Conservation (phyloP, 805 yeast genomes). For the Osmozyma mogii region DNA sequence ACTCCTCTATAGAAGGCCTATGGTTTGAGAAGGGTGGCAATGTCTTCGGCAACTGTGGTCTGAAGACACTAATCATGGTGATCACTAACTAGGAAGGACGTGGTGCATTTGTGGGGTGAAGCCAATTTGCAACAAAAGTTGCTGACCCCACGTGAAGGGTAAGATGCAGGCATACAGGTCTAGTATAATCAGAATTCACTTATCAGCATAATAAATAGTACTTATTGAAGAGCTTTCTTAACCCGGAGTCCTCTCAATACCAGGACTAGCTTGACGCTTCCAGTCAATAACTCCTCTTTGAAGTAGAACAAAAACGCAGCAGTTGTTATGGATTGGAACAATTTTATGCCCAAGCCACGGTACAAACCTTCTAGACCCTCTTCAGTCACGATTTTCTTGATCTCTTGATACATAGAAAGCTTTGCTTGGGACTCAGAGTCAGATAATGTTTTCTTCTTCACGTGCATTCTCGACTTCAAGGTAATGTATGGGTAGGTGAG, state of each 20-base stretch:
- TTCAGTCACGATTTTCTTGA: constrained; percentile 49
- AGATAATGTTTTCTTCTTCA: constrained; percentile 33
- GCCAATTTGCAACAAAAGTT: too few relatives aligned
- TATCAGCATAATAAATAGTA: too few relatives aligned
- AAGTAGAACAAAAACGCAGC: constrained; percentile 88
- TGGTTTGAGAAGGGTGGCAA: background rate
- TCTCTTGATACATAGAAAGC: constrained; percentile 40
- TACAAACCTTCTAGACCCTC: constrained; percentile 78
- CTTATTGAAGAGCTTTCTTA: too few relatives aligned
- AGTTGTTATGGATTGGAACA: constrained; percentile 75
- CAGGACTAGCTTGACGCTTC: constrained; percentile 48
- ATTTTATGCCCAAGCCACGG: constrained; percentile 72
- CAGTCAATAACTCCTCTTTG: constrained; percentile 71
- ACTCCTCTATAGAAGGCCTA: constrained; percentile 13
- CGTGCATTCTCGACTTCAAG: constrained; percentile 80
- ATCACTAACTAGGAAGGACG: too few relatives aligned
- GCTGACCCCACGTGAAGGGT: too few relatives aligned
- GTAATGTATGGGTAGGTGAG: constrained; percentile 90
- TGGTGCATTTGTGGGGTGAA: too few relatives aligned
- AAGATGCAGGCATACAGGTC: too few relatives aligned
- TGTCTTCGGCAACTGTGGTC: constrained; percentile 1
- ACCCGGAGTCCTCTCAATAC: constrained; percentile 17
- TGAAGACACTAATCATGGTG: constrained; percentile 9
- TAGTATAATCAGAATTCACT: too few relatives aligned
- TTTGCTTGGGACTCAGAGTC: constrained; percentile 13